phyloP scores from a whole-genome alignment of 257 asterid genomes.

The Ilex aquifolium region DNA sequence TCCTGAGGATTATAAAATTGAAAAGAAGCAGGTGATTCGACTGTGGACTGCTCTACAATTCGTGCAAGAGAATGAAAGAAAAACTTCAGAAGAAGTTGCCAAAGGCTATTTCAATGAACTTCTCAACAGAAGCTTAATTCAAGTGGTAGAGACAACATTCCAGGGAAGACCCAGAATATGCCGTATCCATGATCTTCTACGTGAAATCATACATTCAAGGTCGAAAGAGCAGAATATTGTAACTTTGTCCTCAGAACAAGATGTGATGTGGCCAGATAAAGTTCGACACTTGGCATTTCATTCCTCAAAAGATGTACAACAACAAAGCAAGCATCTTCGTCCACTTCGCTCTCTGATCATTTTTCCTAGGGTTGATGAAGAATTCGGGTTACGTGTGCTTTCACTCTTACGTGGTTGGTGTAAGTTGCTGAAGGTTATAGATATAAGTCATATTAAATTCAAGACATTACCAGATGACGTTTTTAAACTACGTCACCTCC shows the following conservation, averaged over 20 bases:
- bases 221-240: slow-evolving; percentile 3
- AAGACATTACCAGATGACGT: slow-evolving; percentile 12
- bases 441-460: neutral
- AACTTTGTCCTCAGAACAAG: neutral
- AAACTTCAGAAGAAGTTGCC: slow-evolving; percentile 3
- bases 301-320: neutral
- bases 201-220: slow-evolving; percentile 5
- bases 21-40: too few species aligned
- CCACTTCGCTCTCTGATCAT: neutral
- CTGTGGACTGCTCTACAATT: slow-evolving; percentile 12
- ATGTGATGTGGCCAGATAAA: neutral
- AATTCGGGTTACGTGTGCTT: too few species aligned
- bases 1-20: neutral
- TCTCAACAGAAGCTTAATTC: slow-evolving; percentile 9
- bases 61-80: neutral
- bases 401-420: too few species aligned
- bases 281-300: slow-evolving; percentile 10
- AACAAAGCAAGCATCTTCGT: too few species aligned
- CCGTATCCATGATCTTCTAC: slow-evolving; percentile 10
- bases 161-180: neutral
- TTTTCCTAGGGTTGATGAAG: too few species aligned
- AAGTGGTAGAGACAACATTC: neutral
- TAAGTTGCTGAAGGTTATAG: slow-evolving; percentile 12
- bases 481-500: slow-evolving; percentile 12
- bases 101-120: slow-evolving; percentile 2